Percentiles rank a stretch among this genome's conserved stretches.
Evolutionary conservation across 768 basidiomycete species (phyloP).

Genomic region (Collybia nuda): DNA sequence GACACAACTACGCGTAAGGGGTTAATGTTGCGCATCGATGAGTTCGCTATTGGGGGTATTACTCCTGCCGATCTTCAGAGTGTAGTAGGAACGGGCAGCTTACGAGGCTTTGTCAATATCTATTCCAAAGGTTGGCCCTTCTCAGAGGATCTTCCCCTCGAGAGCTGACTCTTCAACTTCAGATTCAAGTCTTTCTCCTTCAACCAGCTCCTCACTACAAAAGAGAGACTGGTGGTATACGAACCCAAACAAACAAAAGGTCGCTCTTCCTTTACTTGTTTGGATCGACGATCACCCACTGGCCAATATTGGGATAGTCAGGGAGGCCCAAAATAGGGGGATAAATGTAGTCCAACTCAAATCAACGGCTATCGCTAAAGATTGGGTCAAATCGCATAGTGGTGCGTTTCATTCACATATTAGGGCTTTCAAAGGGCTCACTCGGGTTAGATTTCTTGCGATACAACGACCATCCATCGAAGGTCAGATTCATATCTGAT

Average conservation of each 20-base stretch:
- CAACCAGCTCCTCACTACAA: no score
- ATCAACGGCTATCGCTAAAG: constrained; percentile 25
- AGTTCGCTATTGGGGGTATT: constrained; percentile 20
- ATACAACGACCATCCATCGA: constrained; percentile 15
- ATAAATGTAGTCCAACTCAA: constrained; percentile 21
- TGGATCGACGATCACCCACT: constrained; percentile 26
- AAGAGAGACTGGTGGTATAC: neutral
- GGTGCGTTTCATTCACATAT: constrained; percentile 9
- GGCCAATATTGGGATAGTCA: constrained; percentile 13
- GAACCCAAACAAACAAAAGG: neutral
- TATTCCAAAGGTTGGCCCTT: no score
- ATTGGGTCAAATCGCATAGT: constrained; percentile 24
- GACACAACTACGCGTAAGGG: constrained; percentile 7
- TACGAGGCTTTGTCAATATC: no score
- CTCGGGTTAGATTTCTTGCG: constrained; percentile 18
- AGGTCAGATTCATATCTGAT: constrained; percentile 28
- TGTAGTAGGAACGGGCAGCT: neutral
- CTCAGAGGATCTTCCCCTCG: no score
- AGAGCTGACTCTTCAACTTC: no score
- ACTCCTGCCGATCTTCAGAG: constrained; percentile 15
- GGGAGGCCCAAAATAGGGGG: constrained; percentile 12
- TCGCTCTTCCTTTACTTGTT: constrained; percentile 17
- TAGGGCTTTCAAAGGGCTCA: neutral
- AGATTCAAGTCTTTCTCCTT: no score
- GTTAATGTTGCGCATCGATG: constrained; percentile 14